Evolutionary conservation across 345 rosid species (phyloP), one percentile per base, ranked within the genome.

Genomic region (Lumnitzera littorea): DNA sequence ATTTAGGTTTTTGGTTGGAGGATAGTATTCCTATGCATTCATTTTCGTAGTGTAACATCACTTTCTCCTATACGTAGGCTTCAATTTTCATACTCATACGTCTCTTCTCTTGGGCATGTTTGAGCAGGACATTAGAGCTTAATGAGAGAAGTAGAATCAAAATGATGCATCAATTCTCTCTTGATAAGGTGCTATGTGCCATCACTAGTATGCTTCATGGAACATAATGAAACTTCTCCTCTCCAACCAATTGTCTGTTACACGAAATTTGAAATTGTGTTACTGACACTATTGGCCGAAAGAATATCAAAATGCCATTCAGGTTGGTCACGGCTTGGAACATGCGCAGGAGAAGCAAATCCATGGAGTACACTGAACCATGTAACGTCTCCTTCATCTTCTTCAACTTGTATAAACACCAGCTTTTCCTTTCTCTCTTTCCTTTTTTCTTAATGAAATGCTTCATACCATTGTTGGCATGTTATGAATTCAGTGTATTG

Each of bases 261-360:
- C 46, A 15, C 47, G 25, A 10, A 24, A 27, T 16, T 51, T 63
- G 62, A 24, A 20, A 66, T 66, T 29, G 62, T 56, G 20, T 53
- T 61, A 55, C 50, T 53, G 27, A 64, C 62, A 46, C 50, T 55
- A 48, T 5, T 47, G 50, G 31, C 46, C 14, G 20, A 46, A 64
- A 50, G 47, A 46, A 50, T 50, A 54, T 23, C 46, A 16, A 11
- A 13, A 91, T 91, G 96, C 96, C 91, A 53, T 89, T 91, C 61
- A 84, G 90, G 49, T 69, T 91, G 58, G 94, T 91, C 51, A 83
- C 96, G 0, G 96, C 96, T 12, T 91, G 98, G 96, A 87, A 87
- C 81, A 91, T 89, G 80, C 82, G 98, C 65, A 64, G 96, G 74
- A 82, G 96, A 72, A 87, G 86, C 92, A 86, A 78, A 81, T 82